A percentile compares a stretch with the other conserved stretches of the same genome.
phyloP scores from a whole-genome alignment of 352 stramenopile species.

The Salisapilia sapeloensis region DNA sequence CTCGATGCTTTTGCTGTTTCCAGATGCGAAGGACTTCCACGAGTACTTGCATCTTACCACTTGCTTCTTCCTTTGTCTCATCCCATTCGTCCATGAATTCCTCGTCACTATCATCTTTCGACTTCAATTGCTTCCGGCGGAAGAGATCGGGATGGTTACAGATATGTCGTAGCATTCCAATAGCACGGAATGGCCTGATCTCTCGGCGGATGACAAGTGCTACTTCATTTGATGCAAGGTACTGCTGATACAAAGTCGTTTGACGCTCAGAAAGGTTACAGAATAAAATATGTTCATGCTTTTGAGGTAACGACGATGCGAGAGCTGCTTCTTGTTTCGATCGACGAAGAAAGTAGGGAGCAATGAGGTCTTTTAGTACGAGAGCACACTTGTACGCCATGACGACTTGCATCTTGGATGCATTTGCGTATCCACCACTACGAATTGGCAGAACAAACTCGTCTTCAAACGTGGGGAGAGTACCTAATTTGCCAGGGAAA shows the following conservation, averaged over 20 bases:
- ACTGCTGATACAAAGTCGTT: slow-evolving; percentile 81
- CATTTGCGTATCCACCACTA: slow-evolving; percentile 85
- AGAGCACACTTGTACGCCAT: slow-evolving; percentile 95
- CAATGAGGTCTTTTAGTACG: slow-evolving; percentile 92
- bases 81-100: background rate
- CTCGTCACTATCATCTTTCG: background rate
- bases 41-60: slow-evolving; percentile 95
- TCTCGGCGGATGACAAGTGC: slow-evolving; percentile 73
- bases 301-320: slow-evolving; percentile 86
- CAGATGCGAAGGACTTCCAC: slow-evolving; percentile 90
- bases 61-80: slow-evolving; percentile 29
- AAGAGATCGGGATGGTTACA: slow-evolving; percentile 96
- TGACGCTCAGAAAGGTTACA: slow-evolving; percentile 87
- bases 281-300: slow-evolving; percentile 98
- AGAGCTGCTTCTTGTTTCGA: slow-evolving; percentile 91
- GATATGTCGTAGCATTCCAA: slow-evolving; percentile 94
- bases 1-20: slow-evolving; percentile 90
- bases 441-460: slow-evolving; percentile 96
- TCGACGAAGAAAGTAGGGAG: slow-evolving; percentile 90
- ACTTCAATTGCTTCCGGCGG: no score
- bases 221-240: slow-evolving; percentile 86
- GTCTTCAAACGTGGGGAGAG: slow-evolving; percentile 93
- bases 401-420: slow-evolving; percentile 88
- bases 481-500: slow-evolving; percentile 94
- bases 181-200: slow-evolving; percentile 80